Percentiles rank a stretch among this genome's conserved stretches.
phyloP scores from a whole-genome alignment of 768 basidiomycete species.

The Tulasnella sp. region DNA sequence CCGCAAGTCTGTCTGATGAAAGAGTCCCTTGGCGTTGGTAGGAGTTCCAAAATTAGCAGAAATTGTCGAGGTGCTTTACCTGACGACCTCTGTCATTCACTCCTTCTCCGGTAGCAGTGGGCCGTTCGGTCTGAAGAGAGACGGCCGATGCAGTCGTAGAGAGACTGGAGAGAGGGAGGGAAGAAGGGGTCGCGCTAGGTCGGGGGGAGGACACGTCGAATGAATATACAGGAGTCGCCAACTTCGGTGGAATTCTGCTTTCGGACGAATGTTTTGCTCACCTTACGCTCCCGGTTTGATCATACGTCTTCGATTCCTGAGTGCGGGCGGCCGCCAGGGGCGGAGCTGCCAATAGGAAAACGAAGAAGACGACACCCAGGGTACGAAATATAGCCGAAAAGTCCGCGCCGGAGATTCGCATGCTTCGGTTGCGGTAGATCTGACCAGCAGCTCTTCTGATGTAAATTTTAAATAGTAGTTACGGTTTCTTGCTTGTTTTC shows the following conservation, averaged over 20 bases:
- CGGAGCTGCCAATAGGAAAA: neutral
- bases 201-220: neutral
- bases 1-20: neutral
- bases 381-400: neutral
- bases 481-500: neutral
- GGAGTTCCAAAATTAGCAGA: neutral
- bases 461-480: neutral
- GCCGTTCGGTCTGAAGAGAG: neutral
- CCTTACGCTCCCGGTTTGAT: neutral
- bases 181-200: conserved; percentile 2
- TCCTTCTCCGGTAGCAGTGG: neutral
- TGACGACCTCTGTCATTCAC: conserved; percentile 9
- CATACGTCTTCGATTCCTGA: conserved; percentile 5
- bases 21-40: neutral
- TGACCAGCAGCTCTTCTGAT: neutral
- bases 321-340: neutral
- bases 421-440: conserved; percentile 4
- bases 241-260: conserved; percentile 5
- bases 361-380: conserved; percentile 7
- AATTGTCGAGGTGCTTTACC: neutral
- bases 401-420: conserved; percentile 9
- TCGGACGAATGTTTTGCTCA: conserved; percentile 8
- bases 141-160: neutral
- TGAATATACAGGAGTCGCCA: neutral
- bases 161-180: neutral